A percentile compares a stretch with the other conserved stretches of the same genome.
These are phyloP conservation scores for Hymenoscyphus scutula DNA, from an alignment of 2,329 filamentous ascomycete genomes.

Conservation along the genomic window DNA sequence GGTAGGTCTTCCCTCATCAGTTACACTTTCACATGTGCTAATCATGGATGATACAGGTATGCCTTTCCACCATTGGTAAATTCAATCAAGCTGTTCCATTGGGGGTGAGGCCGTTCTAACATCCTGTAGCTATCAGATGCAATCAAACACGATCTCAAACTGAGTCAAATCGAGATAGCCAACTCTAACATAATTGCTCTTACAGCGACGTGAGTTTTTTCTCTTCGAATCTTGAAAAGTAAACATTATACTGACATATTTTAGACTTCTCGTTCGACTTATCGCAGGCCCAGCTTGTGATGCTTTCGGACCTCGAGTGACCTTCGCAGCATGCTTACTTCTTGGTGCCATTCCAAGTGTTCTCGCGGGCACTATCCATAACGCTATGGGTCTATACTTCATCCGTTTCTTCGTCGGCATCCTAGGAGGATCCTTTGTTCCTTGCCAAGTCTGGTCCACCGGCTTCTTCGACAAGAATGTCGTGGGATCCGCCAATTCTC, in stretches of 20 bases:
- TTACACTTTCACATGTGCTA: background rate
- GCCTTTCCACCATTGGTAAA: conserved; percentile 68
- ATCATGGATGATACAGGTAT: conserved; percentile 52
- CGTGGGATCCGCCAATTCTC: conserved; percentile 81
- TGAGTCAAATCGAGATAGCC: conserved; percentile 68
- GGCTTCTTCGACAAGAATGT: conserved; percentile 93
- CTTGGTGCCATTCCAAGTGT: conserved; percentile 77
- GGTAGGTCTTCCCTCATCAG: conserved; percentile 56
- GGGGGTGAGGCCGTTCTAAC: conserved; percentile 39
- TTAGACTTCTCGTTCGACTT: conserved; percentile 65
- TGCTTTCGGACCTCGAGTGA: conserved; percentile 73
- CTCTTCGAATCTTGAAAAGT: background rate
- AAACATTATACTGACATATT: background rate
- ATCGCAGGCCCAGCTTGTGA: conserved; percentile 84
- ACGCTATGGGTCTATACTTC: conserved; percentile 64
- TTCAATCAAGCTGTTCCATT: background rate
- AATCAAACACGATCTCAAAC: conserved; percentile 74
- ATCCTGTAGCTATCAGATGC: conserved; percentile 47
- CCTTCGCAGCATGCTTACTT: conserved; percentile 76
- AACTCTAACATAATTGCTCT: conserved; percentile 92
- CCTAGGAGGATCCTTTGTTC: conserved; percentile 74
- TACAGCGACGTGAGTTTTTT: conserved; percentile 50
- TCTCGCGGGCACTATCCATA: conserved; percentile 73
- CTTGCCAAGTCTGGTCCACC: conserved; percentile 89
- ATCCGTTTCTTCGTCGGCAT: conserved; percentile 80